These are phyloP conservation scores for Alternaria incomplexa DNA, from an alignment of 2,329 filamentous ascomycete genomes.

Conservation along the genomic window DNA sequence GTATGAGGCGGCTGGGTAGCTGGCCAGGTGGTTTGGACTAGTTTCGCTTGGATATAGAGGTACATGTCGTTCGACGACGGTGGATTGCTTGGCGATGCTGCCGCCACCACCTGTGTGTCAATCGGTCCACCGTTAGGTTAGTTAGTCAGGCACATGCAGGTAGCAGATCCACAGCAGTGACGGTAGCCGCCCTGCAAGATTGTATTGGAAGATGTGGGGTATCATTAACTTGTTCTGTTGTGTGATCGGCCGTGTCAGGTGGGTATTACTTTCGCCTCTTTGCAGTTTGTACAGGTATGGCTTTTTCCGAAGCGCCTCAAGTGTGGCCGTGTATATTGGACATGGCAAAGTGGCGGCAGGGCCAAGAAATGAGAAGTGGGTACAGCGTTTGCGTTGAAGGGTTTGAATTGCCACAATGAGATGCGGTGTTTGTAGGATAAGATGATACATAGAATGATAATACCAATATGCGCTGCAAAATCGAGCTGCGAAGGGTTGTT, in stretches of 20 bases:
- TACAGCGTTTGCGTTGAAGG: neutral
- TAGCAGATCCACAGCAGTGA: neutral
- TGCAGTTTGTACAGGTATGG: constrained; percentile 22
- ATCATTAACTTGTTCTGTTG: constrained; percentile 28
- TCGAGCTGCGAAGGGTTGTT: neutral
- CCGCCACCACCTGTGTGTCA: neutral
- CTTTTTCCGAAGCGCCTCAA: neutral
- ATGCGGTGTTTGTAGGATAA: constrained; percentile 20
- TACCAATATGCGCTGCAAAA: constrained; percentile 24
- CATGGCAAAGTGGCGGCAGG: constrained; percentile 2
- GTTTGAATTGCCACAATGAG: neutral
- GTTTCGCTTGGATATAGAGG: neutral
- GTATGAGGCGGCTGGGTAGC: neutral
- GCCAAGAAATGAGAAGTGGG: constrained; percentile 4
- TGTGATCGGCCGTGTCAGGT: constrained; percentile 15
- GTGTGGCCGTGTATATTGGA: neutral
- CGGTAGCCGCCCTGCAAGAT: neutral
- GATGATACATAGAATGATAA: constrained; percentile 46
- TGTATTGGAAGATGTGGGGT: constrained; percentile 17
- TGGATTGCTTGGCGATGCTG: neutral
- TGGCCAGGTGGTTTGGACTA: neutral
- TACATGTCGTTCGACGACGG: neutral
- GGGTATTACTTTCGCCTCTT: neutral
- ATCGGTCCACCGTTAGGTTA: neutral
- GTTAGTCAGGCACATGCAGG: neutral